Evolutionary conservation across 768 basidiomycete species (phyloP).

Genomic region (Boletus coccyginus): DNA sequence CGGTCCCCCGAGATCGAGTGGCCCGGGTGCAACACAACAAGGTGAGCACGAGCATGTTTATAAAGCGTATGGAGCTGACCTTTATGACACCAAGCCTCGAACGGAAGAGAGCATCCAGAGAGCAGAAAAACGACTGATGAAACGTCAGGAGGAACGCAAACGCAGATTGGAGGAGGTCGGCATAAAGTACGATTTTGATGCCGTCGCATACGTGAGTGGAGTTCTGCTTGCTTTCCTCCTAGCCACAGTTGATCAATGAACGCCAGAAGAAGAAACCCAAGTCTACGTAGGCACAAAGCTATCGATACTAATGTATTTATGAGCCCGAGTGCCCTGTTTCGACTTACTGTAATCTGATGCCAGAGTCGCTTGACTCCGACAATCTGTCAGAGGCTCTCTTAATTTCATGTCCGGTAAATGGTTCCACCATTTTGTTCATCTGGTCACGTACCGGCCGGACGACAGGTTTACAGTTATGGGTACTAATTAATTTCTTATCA

Average conservation of each 20-base stretch:
- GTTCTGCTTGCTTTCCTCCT: not conserved
- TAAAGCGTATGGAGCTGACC: conserved; percentile 2
- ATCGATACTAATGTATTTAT: not conserved
- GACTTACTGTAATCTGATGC: too few relatives aligned
- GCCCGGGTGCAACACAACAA: conserved; percentile 78
- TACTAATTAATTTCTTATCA: not conserved
- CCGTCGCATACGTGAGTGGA: conserved; percentile 76
- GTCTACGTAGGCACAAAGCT: conserved; percentile 13
- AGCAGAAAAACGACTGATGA: conserved; percentile 66
- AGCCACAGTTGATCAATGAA: not conserved
- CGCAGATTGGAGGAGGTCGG: conserved; percentile 76
- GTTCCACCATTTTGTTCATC: not conserved
- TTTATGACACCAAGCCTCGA: conserved; percentile 49
- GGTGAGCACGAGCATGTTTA: conserved; percentile 38
- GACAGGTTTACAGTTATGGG: not conserved
- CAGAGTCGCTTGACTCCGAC: not conserved
- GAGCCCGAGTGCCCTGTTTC: not conserved
- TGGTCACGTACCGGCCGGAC: not conserved
- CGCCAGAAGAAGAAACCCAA: conserved; percentile 37
- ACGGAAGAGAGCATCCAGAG: conserved; percentile 66
- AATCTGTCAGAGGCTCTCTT: not conserved
- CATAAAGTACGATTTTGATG: conserved; percentile 83
- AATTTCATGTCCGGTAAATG: too few relatives aligned
- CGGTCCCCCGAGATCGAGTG: conserved; percentile 70
- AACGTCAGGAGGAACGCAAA: conserved; percentile 74